A percentile compares a stretch with the other conserved stretches of the same genome.
Conservation (phyloP, 176 grass and related monocot genomes). For the Hyparrhenia diplandra region DNA sequence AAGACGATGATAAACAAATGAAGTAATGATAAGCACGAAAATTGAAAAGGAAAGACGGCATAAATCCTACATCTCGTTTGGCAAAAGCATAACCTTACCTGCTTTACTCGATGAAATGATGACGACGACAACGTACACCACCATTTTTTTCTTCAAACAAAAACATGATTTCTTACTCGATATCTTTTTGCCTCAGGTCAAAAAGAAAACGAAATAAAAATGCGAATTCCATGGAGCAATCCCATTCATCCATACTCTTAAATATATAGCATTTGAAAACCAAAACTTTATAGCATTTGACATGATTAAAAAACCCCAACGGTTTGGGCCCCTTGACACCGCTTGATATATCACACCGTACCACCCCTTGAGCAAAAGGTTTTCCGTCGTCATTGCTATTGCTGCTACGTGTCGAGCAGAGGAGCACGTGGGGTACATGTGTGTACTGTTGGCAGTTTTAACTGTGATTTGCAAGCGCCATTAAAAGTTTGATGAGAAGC, state of each 20-base stretch:
- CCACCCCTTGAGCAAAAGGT: background rate
- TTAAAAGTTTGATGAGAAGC: background rate
- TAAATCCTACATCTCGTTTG: background rate
- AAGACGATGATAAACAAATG: background rate
- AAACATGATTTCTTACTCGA: background rate
- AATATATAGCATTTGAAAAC: too few relatives aligned
- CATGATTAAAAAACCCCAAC: background rate
- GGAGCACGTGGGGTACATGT: background rate
- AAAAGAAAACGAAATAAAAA: too few relatives aligned
- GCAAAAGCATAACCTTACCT: fast-evolving
- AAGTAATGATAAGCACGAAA: fast-evolving
- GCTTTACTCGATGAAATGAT: background rate
- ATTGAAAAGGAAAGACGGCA: background rate
- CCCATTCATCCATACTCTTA: too few relatives aligned
- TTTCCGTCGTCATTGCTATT: background rate
- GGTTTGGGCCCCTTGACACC: background rate
- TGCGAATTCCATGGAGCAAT: background rate
- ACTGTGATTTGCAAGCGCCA: background rate
- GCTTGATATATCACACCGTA: background rate
- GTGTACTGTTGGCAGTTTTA: background rate
- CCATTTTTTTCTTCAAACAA: background rate
- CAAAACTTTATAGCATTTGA: background rate
- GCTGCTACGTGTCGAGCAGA: background rate
- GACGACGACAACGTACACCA: background rate
- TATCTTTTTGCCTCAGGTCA: too few relatives aligned